Evolutionary conservation across 441 rosid species (phyloP).

Genomic region (Pelargonium citronellum): DNA sequence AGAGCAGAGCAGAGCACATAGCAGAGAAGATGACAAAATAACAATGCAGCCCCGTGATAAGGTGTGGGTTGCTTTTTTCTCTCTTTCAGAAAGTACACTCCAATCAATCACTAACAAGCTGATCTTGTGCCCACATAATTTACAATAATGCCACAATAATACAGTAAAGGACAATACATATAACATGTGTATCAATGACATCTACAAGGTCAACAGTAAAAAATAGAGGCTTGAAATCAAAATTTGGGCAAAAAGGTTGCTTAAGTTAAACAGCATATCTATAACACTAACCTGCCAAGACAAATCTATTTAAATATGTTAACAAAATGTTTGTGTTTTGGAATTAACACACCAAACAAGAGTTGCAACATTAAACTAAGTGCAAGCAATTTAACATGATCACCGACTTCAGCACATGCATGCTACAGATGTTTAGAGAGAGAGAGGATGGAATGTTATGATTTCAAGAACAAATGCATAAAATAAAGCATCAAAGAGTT

Average conservation of each 20-base stretch:
- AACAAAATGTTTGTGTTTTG: not conserved
- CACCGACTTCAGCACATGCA: slow-evolving; percentile 3
- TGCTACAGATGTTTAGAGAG: not conserved
- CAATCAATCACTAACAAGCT: slow-evolving; percentile 23
- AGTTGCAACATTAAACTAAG: not conserved
- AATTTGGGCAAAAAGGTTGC: too few relatives aligned
- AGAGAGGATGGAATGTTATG: too few relatives aligned
- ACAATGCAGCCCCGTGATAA: slow-evolving; percentile 44
- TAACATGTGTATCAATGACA: not conserved
- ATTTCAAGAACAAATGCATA: too few relatives aligned
- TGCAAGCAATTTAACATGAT: slow-evolving; percentile 3
- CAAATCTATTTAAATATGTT: not conserved
- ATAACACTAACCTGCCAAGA: not conserved
- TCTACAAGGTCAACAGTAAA: too few relatives aligned
- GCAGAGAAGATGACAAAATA: slow-evolving; percentile 29
- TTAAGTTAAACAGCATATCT: too few relatives aligned
- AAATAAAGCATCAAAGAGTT: too few relatives aligned
- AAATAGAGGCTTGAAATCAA: too few relatives aligned
- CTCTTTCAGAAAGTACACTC: slow-evolving; percentile 6
- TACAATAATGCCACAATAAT: not conserved
- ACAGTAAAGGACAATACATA: not conserved
- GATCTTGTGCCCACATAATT: slow-evolving; percentile 6
- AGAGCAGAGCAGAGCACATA: not conserved
- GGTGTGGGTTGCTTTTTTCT: slow-evolving; percentile 16
- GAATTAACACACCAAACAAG: not conserved